These are phyloP conservation scores for Onygenales sp. DNA, from an alignment of 2,329 filamentous ascomycete genomes.

Conservation along the genomic window DNA sequence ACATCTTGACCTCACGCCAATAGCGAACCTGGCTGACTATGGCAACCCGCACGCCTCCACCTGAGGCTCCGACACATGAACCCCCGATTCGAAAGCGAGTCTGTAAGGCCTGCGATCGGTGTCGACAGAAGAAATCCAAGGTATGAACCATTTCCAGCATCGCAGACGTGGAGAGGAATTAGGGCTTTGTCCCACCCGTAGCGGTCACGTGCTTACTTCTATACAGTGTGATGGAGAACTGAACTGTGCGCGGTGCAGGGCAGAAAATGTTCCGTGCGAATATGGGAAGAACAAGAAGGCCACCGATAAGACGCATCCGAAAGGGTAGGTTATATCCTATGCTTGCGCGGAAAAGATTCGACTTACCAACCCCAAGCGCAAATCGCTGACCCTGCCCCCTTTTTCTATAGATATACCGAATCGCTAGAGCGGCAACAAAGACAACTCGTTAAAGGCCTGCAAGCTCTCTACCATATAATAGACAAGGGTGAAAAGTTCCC, in stretches of 20 bases:
- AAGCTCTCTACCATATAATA: constrained; percentile 49
- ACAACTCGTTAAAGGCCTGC: constrained; percentile 52
- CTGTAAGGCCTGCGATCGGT: constrained; percentile 58
- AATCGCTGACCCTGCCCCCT: background rate
- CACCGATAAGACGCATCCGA: constrained; percentile 59
- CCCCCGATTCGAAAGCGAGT: constrained; percentile 48
- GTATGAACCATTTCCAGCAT: constrained; percentile 25
- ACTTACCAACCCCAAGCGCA: background rate
- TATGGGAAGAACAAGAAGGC: constrained; percentile 58
- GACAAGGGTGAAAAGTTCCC: constrained; percentile 47
- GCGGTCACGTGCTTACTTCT: constrained; percentile 9
- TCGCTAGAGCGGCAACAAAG: constrained; percentile 58
- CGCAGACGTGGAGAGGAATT: background rate
- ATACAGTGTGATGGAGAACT: constrained; percentile 51
- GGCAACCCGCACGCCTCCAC: constrained; percentile 18
- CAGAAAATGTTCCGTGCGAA: constrained; percentile 56
- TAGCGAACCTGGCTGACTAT: too few species aligned
- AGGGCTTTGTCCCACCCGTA: background rate
- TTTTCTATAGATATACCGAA: constrained; percentile 47
- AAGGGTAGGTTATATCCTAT: constrained; percentile 41
- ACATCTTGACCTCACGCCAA: too few species aligned
- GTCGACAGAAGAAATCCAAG: constrained; percentile 58
- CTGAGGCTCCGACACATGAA: constrained; percentile 34
- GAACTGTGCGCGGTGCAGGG: constrained; percentile 52
- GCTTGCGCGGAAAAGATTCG: background rate